Evolutionary conservation across 192 early-diverging fungal genomes (phyloP).

Genomic region (Thamnidium elegans): DNA sequence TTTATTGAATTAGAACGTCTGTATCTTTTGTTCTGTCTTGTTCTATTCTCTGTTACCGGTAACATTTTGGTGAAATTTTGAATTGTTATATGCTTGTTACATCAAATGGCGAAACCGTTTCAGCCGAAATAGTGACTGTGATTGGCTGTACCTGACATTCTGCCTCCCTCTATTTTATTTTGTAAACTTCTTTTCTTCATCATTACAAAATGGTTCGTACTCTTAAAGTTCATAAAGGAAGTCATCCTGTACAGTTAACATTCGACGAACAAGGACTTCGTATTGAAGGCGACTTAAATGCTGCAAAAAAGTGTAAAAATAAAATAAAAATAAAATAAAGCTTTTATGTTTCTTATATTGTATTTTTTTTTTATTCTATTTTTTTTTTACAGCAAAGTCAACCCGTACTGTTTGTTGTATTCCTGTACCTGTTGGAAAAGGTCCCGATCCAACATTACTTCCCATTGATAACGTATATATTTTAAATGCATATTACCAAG

Average conservation of each 20-base stretch:
- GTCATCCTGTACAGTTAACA: constrained; percentile 19
- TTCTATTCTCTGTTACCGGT: too few species aligned
- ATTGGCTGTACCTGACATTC: too few species aligned
- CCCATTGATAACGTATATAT: constrained; percentile 28
- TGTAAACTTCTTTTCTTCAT: too few species aligned
- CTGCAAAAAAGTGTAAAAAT: constrained; percentile 23
- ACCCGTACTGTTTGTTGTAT: constrained; percentile 24
- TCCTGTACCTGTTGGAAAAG: constrained; percentile 20
- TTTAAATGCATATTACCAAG: constrained; percentile 15
- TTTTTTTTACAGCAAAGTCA: constrained; percentile 14
- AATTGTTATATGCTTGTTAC: too few species aligned
- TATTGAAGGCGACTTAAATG: constrained; percentile 35
- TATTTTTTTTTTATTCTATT: not conserved
- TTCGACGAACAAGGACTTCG: constrained; percentile 32
- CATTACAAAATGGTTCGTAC: constrained; percentile 8
- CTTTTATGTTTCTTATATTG: not conserved
- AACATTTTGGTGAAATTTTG: too few species aligned
- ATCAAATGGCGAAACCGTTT: too few species aligned
- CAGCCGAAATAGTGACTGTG: too few species aligned
- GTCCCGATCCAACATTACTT: constrained; percentile 23
- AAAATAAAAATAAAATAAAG: not conserved
- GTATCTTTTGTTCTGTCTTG: too few species aligned
- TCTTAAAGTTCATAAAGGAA: constrained; percentile 14
- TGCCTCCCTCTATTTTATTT: too few species aligned
- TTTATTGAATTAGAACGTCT: too few species aligned